Evolutionary conservation across 495 filamentous ascomycete genomes (phyloP).

Genomic region (Astrocystis sublimbata): DNA sequence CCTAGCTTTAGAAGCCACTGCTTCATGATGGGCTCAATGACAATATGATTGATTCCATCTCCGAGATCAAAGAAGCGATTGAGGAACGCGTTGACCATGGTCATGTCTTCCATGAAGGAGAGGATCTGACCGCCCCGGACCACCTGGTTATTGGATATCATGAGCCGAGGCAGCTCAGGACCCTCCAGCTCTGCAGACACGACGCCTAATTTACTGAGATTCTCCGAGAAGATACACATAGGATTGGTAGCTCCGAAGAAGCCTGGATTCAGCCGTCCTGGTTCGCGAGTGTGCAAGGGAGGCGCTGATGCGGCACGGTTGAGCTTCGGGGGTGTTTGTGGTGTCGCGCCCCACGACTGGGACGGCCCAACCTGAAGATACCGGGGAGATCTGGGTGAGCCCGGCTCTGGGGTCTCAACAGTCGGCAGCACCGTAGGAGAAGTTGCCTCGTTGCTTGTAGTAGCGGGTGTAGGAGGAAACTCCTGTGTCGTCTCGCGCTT

Average conservation of each 20-base stretch:
- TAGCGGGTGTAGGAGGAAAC: slow-evolving; percentile 6
- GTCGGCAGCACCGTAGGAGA: background rate
- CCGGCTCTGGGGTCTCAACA: slow-evolving; percentile 6
- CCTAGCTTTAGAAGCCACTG: slow-evolving; percentile 33
- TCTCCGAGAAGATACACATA: slow-evolving; percentile 33
- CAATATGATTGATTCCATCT: slow-evolving; percentile 31
- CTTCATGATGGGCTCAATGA: slow-evolving; percentile 36
- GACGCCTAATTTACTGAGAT: slow-evolving; percentile 24
- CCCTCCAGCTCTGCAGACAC: slow-evolving; percentile 20
- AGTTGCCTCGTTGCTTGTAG: slow-evolving; percentile 8
- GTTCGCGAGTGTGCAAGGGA: slow-evolving; percentile 24
- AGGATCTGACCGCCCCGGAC: slow-evolving; percentile 31
- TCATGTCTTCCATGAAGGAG: slow-evolving; percentile 30
- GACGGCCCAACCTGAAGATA: background rate
- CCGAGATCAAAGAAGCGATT: slow-evolving; percentile 32
- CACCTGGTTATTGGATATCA: slow-evolving; percentile 32
- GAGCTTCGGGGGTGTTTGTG: slow-evolving; percentile 10
- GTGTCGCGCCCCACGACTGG: background rate
- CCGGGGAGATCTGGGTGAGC: background rate
- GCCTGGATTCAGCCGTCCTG: slow-evolving; percentile 21
- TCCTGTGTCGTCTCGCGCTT: slow-evolving; percentile 8
- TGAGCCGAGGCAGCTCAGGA: slow-evolving; percentile 22
- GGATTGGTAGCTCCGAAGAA: slow-evolving; percentile 34
- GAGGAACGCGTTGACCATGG: slow-evolving; percentile 26
- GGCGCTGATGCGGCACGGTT: slow-evolving; percentile 36